Conservation (phyloP, 1,139 yeast species). For the Magnusiomyces paraingens region DNA sequence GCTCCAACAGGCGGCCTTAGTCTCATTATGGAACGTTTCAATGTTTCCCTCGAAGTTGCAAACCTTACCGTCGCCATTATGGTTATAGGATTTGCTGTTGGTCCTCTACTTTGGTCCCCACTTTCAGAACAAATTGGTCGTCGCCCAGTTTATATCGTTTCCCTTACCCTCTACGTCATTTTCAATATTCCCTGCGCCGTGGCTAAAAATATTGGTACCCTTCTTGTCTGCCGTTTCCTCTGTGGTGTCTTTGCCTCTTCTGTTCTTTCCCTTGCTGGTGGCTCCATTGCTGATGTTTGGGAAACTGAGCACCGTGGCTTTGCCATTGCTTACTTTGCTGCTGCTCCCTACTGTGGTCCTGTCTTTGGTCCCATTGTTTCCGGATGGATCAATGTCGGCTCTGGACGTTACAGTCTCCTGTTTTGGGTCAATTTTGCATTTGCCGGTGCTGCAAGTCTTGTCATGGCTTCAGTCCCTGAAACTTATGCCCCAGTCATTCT, state of each 20-base stretch:
- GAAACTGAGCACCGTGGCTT: conserved; percentile 74
- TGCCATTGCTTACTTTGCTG: conserved; percentile 86
- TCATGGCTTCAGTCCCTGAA: conserved; percentile 63
- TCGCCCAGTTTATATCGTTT: conserved; percentile 72
- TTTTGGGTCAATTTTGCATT: conserved; percentile 92
- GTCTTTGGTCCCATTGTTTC: conserved; percentile 85
- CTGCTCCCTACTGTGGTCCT: conserved; percentile 91
- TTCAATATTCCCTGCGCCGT: conserved; percentile 88
- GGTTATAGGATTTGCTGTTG: conserved; percentile 85
- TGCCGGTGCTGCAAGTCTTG: conserved; percentile 75
- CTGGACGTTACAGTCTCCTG: conserved; percentile 61
- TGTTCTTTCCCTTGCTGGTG: conserved; percentile 82
- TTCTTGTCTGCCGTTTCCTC: conserved; percentile 72
- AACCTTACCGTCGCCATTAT: conserved; percentile 73
- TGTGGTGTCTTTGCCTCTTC: conserved; percentile 85
- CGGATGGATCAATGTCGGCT: conserved; percentile 71
- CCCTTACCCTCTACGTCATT: conserved; percentile 65
- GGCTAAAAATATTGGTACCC: conserved; percentile 74
- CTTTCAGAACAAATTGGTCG: conserved; percentile 81
- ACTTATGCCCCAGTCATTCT: conserved; percentile 86
- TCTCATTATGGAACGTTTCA: conserved; percentile 53
- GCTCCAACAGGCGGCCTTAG: conserved; percentile 77
- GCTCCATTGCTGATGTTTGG: conserved; percentile 81
- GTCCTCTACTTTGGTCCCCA: conserved; percentile 90
- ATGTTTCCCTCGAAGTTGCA: conserved; percentile 72